Conservation (phyloP, 2,329 filamentous ascomycete species). For the Colletotrichum simmondsii region DNA sequence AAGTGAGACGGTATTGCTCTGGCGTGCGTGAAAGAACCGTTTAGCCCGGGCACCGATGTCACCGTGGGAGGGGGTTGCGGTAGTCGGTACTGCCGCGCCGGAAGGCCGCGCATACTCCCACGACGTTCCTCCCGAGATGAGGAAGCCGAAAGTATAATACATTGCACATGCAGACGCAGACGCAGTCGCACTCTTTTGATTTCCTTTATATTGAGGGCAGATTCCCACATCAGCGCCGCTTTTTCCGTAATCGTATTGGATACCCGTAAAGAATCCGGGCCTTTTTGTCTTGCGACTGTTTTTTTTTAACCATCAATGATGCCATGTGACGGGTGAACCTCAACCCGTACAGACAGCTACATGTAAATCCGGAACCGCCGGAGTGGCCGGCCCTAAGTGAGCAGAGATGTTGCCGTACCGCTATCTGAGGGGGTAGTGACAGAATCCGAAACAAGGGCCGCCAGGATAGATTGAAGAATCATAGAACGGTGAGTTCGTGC, state of each 20-base stretch:
- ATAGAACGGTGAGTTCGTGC: neutral
- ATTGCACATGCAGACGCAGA: neutral
- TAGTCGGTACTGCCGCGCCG: neutral
- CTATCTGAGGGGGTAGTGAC: neutral
- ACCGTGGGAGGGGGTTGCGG: neutral
- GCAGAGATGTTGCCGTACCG: neutral
- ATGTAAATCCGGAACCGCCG: neutral
- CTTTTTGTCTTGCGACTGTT: too few species aligned
- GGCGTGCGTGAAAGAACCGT: neutral
- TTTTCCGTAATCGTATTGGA: neutral
- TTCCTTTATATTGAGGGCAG: neutral
- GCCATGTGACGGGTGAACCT: too few species aligned
- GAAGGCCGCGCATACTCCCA: neutral
- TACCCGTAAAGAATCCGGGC: neutral
- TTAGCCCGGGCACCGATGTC: neutral
- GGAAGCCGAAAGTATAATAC: constrained; percentile 20
- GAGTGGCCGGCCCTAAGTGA: neutral
- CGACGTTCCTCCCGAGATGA: constrained; percentile 2
- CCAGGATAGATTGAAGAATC: neutral
- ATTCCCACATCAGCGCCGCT: neutral
- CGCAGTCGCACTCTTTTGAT: neutral
- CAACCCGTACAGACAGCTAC: too few species aligned
- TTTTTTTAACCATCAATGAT: too few species aligned
- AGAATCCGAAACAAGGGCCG: constrained; percentile 17
- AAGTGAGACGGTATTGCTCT: neutral